Base-by-base conservation (phyloP, 2,329 filamentous ascomycete species). In the Xylogone sp. region DNA sequence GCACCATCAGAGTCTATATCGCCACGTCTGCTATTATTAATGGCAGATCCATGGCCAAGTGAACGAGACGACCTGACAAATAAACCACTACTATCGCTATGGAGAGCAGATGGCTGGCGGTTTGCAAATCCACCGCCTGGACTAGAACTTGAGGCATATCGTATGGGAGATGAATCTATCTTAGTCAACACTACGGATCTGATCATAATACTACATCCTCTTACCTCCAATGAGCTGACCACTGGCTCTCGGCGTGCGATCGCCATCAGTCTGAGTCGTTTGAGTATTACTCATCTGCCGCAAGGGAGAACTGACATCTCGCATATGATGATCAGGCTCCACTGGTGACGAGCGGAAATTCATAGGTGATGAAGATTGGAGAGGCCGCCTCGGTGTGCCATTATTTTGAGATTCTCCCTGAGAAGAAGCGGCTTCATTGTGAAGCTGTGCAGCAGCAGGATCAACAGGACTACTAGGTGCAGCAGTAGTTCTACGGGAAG, bases 121-220 rank as follows among this genome's bases (percentile, higher is more conserved):
- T 56, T 60, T 56, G 45, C 54, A 52, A 74, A 65, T 47, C 65
- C 76, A 64, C 82, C 83, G n/a, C 83, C 84, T 21, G 90, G 90
- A 65, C 89, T 96, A 34, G 93, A 96, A 69, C 90, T 96, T 31
- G 90, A 84, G 51, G 90, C 89, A 67, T 97, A 97, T 68, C 86
- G 84, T 59, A 97, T 90, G 1, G 93, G 93, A 1, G 93, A 97
- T 0, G 93, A 97, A 64, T 92, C 93, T 96, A 31, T n/a, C 1
- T 49, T 47, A 21, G 29, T 57, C 34, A 51, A 53, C 22, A 49
- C 19, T 2, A 31, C 45, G 45, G 22, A 39, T 55, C 10, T 18
- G 19, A 46, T 42, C 47, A 45, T 39, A 29, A 45, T 18, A 27
- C 18, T 12, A 22, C 31, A 8, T 7, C n/a, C n/a, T 57, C 75